phyloP scores from a whole-genome alignment of 179 eudicot species.

The Vitellaria paradoxa region DNA sequence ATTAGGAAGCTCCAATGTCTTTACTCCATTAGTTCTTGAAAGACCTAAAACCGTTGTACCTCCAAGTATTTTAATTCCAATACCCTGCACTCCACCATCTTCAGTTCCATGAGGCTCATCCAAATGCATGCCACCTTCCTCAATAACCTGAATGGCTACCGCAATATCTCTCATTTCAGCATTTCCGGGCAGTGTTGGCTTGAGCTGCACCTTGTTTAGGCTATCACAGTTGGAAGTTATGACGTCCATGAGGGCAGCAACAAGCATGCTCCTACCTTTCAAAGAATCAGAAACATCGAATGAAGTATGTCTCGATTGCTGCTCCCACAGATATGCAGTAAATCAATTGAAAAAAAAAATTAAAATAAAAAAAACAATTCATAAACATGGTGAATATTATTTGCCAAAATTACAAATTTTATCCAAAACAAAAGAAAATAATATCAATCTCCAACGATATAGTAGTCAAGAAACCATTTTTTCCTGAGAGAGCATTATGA shows the following conservation, averaged over 20 bases:
- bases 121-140: constrained; percentile 88
- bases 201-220: constrained; percentile 46
- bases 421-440: background rate
- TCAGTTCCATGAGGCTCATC: constrained; percentile 65
- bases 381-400: constrained; percentile 10
- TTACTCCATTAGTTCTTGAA: constrained; percentile 48
- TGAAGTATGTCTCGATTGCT: constrained; percentile 76
- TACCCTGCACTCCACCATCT: constrained; percentile 83
- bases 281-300: constrained; percentile 75
- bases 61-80: constrained; percentile 94
- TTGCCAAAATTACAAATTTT: background rate
- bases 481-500: background rate
- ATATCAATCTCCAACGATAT: background rate
- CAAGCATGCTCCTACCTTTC: constrained; percentile 99
- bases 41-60: constrained; percentile 86
- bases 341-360: constrained; percentile 16
- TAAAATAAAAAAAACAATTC: constrained; percentile 3
- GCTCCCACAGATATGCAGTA: constrained; percentile 50
- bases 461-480: no score
- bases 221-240: constrained; percentile 86
- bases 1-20: constrained; percentile 39
- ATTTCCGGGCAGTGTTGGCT: constrained; percentile 66
- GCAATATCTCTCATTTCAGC: constrained; percentile 95
- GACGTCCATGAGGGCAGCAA: constrained; percentile 97
- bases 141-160: constrained; percentile 88